Conservation (phyloP, 2,329 filamentous ascomycete genomes). For the Huntiella omanensis region DNA sequence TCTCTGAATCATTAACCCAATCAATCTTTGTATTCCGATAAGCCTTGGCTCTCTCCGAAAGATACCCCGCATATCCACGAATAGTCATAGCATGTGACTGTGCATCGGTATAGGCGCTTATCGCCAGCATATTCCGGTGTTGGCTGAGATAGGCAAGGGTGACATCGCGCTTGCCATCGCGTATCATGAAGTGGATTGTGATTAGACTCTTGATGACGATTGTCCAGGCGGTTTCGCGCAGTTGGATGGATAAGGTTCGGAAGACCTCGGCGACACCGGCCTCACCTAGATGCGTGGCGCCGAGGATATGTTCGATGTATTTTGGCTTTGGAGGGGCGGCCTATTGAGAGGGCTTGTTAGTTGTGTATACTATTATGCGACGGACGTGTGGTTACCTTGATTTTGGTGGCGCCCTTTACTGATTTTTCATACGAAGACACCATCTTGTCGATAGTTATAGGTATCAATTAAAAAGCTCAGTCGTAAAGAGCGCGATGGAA, state of each 20-base stretch:
- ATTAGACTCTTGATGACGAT: conserved; percentile 96
- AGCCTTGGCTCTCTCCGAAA: conserved; percentile 62
- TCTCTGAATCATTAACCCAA: conserved; percentile 70
- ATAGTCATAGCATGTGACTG: conserved; percentile 94
- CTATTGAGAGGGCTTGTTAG: conserved; percentile 8
- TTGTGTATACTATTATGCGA: not conserved
- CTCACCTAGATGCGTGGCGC: conserved; percentile 88
- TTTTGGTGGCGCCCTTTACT: conserved; percentile 95
- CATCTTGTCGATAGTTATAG: conserved; percentile 28
- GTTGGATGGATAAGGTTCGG: conserved; percentile 66
- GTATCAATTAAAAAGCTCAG: not conserved
- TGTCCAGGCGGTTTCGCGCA: conserved; percentile 98
- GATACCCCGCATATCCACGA: conserved; percentile 73
- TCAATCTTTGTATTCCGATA: conserved; percentile 74
- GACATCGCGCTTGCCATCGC: conserved; percentile 78
- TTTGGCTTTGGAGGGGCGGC: conserved; percentile 86
- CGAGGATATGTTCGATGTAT: conserved; percentile 94
- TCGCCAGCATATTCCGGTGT: conserved; percentile 65
- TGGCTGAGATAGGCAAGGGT: conserved; percentile 71
- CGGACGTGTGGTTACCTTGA: conserved; percentile 45
- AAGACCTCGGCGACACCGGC: conserved; percentile 92
- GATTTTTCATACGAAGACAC: conserved; percentile 93
- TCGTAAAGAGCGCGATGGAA: too few relatives aligned
- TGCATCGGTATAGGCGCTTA: conserved; percentile 81
- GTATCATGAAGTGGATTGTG: conserved; percentile 91